These are phyloP conservation scores for Cercospora janseana DNA, from an alignment of 2,329 filamentous ascomycete species.

Conservation along the genomic window DNA sequence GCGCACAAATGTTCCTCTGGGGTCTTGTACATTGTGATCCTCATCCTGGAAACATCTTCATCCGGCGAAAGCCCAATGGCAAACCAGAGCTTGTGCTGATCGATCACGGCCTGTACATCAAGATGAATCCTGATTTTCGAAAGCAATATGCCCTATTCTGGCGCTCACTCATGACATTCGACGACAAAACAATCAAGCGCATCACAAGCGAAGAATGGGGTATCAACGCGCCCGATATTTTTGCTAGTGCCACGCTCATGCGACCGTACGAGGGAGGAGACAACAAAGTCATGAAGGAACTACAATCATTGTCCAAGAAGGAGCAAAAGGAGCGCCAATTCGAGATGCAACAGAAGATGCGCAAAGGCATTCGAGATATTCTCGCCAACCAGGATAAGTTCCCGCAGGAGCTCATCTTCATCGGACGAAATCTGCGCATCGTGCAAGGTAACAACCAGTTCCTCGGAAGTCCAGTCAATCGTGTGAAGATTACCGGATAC, in stretches of 20 bases:
- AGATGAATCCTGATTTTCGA: constrained; percentile 79
- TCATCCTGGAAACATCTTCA: constrained; percentile 95
- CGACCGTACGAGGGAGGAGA: constrained; percentile 87
- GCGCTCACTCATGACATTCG: constrained; percentile 90
- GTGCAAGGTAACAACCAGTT: constrained; percentile 93
- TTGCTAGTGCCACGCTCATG: constrained; percentile 86
- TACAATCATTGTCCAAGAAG: constrained; percentile 53
- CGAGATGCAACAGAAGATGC: constrained; percentile 74
- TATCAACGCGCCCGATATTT: constrained; percentile 82
- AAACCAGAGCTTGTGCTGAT: constrained; percentile 88
- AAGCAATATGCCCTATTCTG: constrained; percentile 87
- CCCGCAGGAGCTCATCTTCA: constrained; percentile 88
- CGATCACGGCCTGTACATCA: constrained; percentile 94
- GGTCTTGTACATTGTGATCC: constrained; percentile 94
- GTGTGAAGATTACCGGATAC: constrained; percentile 87
- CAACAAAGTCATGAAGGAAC: constrained; percentile 56
- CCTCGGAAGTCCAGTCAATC: constrained; percentile 81
- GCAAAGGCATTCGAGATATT: constrained; percentile 72
- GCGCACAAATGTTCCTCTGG: constrained; percentile 98
- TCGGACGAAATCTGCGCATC: constrained; percentile 86
- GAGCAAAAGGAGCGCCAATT: constrained; percentile 63
- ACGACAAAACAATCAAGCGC: constrained; percentile 72
- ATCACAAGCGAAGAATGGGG: constrained; percentile 79
- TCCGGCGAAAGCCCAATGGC: constrained; percentile 79
- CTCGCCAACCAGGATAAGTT: constrained; percentile 82